Evolutionary conservation across 2,329 filamentous ascomycete species (phyloP).

Genomic region (Fusarium sp.): DNA sequence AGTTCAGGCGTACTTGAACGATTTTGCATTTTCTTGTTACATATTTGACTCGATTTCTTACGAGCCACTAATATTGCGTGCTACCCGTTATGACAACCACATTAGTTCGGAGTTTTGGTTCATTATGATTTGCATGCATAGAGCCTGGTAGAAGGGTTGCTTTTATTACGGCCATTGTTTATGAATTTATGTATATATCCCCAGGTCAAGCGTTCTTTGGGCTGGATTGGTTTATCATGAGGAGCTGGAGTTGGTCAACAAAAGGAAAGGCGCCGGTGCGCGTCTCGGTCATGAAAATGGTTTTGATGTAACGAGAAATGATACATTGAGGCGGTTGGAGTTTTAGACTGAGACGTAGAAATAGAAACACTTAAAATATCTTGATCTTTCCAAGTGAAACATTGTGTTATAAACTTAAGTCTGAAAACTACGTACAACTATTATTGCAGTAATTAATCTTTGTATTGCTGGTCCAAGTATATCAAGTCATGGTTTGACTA

Average conservation of each 20-base stretch:
- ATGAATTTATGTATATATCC: constrained; percentile 29
- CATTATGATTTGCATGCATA: constrained; percentile 3
- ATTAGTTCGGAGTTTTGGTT: constrained; percentile 21
- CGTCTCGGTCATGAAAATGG: constrained; percentile 4
- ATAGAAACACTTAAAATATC: constrained; percentile 6
- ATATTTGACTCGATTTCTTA: constrained; percentile 5
- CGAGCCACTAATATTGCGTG: constrained; percentile 4
- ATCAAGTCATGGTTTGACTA: background rate
- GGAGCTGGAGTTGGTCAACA: constrained; percentile 18
- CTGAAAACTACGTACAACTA: background rate
- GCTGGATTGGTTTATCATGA: background rate
- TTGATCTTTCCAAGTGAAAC: background rate
- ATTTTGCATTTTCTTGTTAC: background rate
- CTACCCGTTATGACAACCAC: background rate
- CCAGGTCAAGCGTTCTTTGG: constrained; percentile 12
- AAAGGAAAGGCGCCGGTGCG: background rate
- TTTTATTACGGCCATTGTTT: constrained; percentile 10
- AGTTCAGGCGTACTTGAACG: background rate
- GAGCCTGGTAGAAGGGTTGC: background rate
- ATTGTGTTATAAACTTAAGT: background rate
- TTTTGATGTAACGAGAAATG: background rate
- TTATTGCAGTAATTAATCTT: background rate
- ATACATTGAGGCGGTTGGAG: background rate
- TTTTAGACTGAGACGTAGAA: constrained; percentile 15
- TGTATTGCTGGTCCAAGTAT: background rate